Evolutionary conservation across 75 land plant species (phyloP).

Genomic region (Adiantum capillusveneris): DNA sequence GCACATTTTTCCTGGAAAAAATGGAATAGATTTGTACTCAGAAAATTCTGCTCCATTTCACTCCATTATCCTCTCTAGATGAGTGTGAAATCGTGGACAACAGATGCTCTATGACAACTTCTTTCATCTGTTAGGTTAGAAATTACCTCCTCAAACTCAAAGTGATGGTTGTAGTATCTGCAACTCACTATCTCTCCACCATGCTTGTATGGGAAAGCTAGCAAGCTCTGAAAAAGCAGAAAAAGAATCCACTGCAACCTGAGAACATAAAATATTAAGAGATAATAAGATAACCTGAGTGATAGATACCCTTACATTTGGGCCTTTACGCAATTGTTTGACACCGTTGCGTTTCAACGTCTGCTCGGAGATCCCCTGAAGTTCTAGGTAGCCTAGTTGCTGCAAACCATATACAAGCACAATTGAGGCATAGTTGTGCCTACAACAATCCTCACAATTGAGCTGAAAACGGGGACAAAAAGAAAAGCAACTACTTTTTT

Average conservation of each 20-base stretch:
- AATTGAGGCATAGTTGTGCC: too few species aligned
- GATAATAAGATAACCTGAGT: not conserved
- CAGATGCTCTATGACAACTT: too few species aligned
- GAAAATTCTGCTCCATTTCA: too few species aligned
- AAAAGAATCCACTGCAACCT: not conserved
- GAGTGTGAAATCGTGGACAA: too few species aligned
- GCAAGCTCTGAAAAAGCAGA: conserved; percentile 3
- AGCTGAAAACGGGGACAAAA: not conserved
- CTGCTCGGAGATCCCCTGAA: not conserved
- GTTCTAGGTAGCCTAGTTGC: not conserved
- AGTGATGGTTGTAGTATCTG: conserved; percentile 18
- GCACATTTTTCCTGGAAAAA: conserved; percentile 12
- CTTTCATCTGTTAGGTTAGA: not conserved
- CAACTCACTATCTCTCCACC: conserved; percentile 25
- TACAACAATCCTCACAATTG: not conserved
- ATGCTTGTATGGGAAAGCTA: conserved; percentile 26
- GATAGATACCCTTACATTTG: not conserved
- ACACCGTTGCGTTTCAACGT: conserved; percentile 2
- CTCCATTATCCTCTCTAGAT: too few species aligned
- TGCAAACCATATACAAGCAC: too few species aligned
- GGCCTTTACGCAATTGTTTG: not conserved
- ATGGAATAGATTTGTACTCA: too few species aligned
- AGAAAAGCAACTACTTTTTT: not conserved
- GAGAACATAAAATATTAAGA: not conserved
- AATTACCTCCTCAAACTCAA: conserved; percentile 21